phyloP scores from a whole-genome alignment of 257 asterid species.

The Solanum sitiens region DNA sequence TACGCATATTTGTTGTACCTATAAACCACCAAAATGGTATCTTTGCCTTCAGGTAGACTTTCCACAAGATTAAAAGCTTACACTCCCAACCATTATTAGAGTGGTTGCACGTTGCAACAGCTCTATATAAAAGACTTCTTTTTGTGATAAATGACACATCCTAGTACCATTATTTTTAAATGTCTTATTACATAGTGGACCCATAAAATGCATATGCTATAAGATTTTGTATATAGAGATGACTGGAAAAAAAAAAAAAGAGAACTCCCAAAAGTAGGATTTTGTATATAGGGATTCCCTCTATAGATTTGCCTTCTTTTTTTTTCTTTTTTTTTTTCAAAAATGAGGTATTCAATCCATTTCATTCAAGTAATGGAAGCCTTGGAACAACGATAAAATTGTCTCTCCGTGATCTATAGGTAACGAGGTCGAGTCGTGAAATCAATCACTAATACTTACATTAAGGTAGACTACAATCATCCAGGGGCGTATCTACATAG shows the following conservation, averaged over 20 bases:
- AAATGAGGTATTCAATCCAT: not conserved
- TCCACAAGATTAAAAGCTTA: too few relatives aligned
- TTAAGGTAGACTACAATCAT: not conserved
- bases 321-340: not conserved
- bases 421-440: not conserved
- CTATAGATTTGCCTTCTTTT: not conserved
- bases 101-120: not conserved
- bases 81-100: not conserved
- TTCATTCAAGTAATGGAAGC: not conserved
- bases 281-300: not conserved
- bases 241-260: not conserved
- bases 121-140: not conserved
- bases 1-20: not conserved
- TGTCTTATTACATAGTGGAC: not conserved
- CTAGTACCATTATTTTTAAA: not conserved
- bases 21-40: not conserved
- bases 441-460: not conserved
- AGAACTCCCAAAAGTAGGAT: not conserved
- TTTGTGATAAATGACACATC: not conserved
- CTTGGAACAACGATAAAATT: not conserved
- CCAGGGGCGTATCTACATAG: not conserved
- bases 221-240: not conserved
- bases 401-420: not conserved
- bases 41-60: not conserved
- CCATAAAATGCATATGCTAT: not conserved